Evolutionary conservation across 23 red algal species (phyloP).

Genomic region (Agarophyton chilense): DNA sequence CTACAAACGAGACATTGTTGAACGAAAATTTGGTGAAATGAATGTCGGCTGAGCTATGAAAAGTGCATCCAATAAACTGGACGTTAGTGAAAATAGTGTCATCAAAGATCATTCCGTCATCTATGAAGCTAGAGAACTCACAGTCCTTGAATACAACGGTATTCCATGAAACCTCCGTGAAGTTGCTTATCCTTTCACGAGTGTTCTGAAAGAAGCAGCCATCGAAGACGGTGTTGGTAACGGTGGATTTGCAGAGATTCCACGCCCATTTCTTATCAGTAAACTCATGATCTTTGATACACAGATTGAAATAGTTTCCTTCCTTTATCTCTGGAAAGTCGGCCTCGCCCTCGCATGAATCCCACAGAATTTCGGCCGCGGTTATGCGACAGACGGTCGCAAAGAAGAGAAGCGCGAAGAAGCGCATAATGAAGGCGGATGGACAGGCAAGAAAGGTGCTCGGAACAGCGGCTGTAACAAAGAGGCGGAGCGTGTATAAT

Average conservation of each 20-base stretch:
- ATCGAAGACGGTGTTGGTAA: constrained; percentile 45
- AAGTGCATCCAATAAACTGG: constrained; percentile 45
- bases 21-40: constrained; percentile 36
- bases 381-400: neutral
- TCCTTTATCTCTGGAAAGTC: constrained; percentile 49
- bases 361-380: constrained; percentile 45
- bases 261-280: constrained; percentile 17
- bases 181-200: constrained; percentile 21
- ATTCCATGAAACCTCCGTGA: constrained; percentile 51
- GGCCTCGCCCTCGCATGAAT: constrained; percentile 39
- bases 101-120: constrained; percentile 42
- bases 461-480: too few relatives aligned
- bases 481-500: too few relatives aligned
- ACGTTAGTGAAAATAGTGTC: constrained; percentile 40
- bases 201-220: constrained; percentile 50
- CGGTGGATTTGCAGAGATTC: constrained; percentile 27
- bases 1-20: constrained; percentile 57
- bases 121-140: constrained; percentile 22
- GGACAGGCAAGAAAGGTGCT: neutral
- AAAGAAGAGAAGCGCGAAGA: neutral
- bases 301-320: constrained; percentile 68
- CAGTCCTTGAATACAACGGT: constrained; percentile 51
- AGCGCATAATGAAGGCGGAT: neutral
- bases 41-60: constrained; percentile 12
- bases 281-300: constrained; percentile 49